Evolutionary conservation across 768 basidiomycete genomes (phyloP), one percentile per base, ranked within the genome.

Genomic region (Basidioascus undulatus): DNA sequence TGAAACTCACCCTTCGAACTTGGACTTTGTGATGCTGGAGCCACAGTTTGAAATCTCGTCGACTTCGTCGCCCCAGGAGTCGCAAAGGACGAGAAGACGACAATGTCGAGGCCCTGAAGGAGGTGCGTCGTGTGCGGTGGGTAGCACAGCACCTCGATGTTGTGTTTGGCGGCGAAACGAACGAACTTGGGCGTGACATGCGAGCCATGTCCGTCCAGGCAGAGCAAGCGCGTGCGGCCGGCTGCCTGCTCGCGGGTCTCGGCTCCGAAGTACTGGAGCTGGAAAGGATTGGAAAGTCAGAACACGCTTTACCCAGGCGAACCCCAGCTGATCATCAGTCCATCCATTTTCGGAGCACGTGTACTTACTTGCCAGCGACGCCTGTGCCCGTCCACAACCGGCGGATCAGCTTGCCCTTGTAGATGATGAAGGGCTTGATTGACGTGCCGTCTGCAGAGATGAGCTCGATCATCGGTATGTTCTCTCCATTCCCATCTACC

Each of bases 191-290:
- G 35, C 4, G 57, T 60, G 42, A 58, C 62, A 41, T 68, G 66
- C 0, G 62, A 66, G 37, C 53, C 59, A 40, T 69, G 67, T 0
- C 67, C 62, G 54, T 69, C 63, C 10, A 69, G 55, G 10, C 62
- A 45, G 9, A 69, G 61, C 1, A 65, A 43, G 0, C 51, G 44
- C 10, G 47, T 35, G 6, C 45, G 32, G 4, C 59, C 57, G 11
- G 40, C 42, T 6, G 57, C 58, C 43, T 65, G 64, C 10, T 45
- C 51, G 9, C 47, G 35, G 15, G 64, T 68, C 30, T 57, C 47
- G n/a, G 43, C 36, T 30, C 67, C 57, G 43, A 66, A 68, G 16
- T 58, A n/a, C n/a, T n/a, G n/a, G n/a, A n/a, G n/a, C n/a, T n/a
- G n/a, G n/a, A n/a, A n/a, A n/a, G n/a, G n/a, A n/a, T n/a, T n/a